Percentiles rank a stretch among this genome's conserved stretches.
phyloP scores from a whole-genome alignment of 2,329 filamentous ascomycete species.

The Metarhizium guizhouense region DNA sequence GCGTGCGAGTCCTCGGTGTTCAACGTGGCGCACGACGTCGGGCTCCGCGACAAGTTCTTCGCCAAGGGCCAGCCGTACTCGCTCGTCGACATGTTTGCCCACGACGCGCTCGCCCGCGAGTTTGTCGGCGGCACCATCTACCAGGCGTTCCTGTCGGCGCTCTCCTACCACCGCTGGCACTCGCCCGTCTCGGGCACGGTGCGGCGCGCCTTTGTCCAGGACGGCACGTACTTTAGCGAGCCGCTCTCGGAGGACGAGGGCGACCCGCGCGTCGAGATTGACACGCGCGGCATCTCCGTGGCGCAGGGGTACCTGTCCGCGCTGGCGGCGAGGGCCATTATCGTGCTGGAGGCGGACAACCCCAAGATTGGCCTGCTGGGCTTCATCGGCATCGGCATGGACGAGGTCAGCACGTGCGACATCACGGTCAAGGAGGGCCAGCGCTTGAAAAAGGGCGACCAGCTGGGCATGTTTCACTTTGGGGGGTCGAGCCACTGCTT shows the following conservation, averaged over 20 bases:
- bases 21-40: slow-evolving; percentile 39
- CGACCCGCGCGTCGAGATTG: slow-evolving; percentile 23
- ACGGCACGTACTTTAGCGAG: slow-evolving; percentile 63
- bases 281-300: slow-evolving; percentile 32
- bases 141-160: slow-evolving; percentile 58
- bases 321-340: slow-evolving; percentile 59
- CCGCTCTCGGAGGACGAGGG: slow-evolving; percentile 29
- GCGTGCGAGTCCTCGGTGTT: slow-evolving; percentile 56
- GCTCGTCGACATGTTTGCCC: slow-evolving; percentile 51
- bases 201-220: slow-evolving; percentile 44
- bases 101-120: slow-evolving; percentile 40
- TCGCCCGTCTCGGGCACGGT: slow-evolving; percentile 56
- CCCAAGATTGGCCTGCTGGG: slow-evolving; percentile 58
- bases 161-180: slow-evolving; percentile 68
- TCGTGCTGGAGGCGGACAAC: slow-evolving; percentile 64
- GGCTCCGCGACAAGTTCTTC: slow-evolving; percentile 55
- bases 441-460: slow-evolving; percentile 57
- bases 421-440: slow-evolving; percentile 60
- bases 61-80: slow-evolving; percentile 63
- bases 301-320: slow-evolving; percentile 59
- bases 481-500: slow-evolving; percentile 65
- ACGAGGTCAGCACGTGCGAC: slow-evolving; percentile 66
- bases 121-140: slow-evolving; percentile 60
- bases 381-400: slow-evolving; percentile 67
- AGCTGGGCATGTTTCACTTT: slow-evolving; percentile 73